Percentiles rank a stretch among this genome's conserved stretches.
These are phyloP conservation scores for Acanthamoeba castellanii DNA, from an alignment of 208 protist species.

Conservation along the genomic window DNA sequence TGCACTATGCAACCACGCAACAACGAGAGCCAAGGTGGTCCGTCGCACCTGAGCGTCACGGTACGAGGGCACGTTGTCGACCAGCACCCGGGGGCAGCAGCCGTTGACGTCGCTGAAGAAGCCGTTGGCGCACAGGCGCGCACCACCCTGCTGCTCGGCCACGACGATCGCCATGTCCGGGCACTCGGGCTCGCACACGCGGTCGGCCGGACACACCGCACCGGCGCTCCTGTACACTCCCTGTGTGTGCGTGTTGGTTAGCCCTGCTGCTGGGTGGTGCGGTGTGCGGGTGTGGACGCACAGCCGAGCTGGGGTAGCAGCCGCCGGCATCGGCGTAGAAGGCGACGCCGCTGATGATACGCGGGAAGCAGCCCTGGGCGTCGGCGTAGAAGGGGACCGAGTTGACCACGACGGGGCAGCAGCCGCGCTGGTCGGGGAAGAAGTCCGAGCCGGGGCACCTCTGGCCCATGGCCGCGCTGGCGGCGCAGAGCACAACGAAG, in stretches of 20 bases:
- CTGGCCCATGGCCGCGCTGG: neutral
- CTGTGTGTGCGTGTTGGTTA: neutral
- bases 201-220: neutral
- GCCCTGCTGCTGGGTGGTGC: too few relatives aligned
- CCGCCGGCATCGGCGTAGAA: neutral
- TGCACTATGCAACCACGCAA: too few relatives aligned
- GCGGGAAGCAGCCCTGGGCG: neutral
- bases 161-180: neutral
- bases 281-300: too few relatives aligned
- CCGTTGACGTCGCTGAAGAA: conserved; percentile 36
- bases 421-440: neutral
- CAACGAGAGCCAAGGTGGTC: neutral
- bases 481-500: neutral
- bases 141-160: neutral
- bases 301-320: neutral
- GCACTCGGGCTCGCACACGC: neutral
- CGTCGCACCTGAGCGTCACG: neutral
- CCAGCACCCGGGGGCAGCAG: neutral
- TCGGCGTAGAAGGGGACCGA: neutral
- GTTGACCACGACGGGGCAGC: neutral
- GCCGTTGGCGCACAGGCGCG: neutral
- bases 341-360: neutral
- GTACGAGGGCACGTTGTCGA: neutral
- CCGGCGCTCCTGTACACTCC: neutral
- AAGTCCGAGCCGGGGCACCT: neutral